Evolutionary conservation across 352 stramenopile species (phyloP).

Genomic region (Globisporangium lucens): DNA sequence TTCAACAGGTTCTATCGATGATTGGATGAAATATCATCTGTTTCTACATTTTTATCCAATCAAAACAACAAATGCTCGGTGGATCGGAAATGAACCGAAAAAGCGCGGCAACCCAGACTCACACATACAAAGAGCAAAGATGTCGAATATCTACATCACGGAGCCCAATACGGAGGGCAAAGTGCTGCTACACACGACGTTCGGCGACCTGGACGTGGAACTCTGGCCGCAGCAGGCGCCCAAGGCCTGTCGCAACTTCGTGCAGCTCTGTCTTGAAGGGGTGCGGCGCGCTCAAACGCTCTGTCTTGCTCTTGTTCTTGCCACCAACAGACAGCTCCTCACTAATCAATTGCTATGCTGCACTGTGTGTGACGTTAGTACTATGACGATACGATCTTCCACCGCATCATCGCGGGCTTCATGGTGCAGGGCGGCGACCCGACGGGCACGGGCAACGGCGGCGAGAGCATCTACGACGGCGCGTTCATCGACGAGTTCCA

Average conservation of each 20-base stretch:
- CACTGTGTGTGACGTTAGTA: slow-evolving; percentile 48
- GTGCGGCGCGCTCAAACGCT: slow-evolving; percentile 20
- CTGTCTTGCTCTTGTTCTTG: neutral
- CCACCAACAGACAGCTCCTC: neutral
- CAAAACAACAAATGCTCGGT: neutral
- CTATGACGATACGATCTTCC: slow-evolving; percentile 96
- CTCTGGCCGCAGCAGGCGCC: slow-evolving; percentile 97
- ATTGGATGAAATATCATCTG: neutral
- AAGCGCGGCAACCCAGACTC: neutral
- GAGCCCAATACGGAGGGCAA: slow-evolving; percentile 95
- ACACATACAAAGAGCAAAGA: slow-evolving; percentile 24
- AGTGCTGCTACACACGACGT: slow-evolving; percentile 95
- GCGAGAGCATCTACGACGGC: slow-evolving; percentile 71
- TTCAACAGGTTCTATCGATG: neutral
- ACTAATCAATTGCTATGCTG: slow-evolving; percentile 7
- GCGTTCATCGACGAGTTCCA: slow-evolving; percentile 93
- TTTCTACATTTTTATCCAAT: neutral
- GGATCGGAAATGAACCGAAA: neutral
- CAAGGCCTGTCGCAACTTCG: slow-evolving; percentile 91
- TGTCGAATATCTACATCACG: slow-evolving; percentile 97
- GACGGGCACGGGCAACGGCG: slow-evolving; percentile 81
- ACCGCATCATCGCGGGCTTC: slow-evolving; percentile 94
- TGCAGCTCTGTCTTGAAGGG: slow-evolving; percentile 89
- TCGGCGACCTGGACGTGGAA: slow-evolving; percentile 97
- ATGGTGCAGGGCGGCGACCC: slow-evolving; percentile 95